Evolutionary conservation across 1,284 basidiomycete species (phyloP).

Genomic region (Ustilago cynodontis): DNA sequence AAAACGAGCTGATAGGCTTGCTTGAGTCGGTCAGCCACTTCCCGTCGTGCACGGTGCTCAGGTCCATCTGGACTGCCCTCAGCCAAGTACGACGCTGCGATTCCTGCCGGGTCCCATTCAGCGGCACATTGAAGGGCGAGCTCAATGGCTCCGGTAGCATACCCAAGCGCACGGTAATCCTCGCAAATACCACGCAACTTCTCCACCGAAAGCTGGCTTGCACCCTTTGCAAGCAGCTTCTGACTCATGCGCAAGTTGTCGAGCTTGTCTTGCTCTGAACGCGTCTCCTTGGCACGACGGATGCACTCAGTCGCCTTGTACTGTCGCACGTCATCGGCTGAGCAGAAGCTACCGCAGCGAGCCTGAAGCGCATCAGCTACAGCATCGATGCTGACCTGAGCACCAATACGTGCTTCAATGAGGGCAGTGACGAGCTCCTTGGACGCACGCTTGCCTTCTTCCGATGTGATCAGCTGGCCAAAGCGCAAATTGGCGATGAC

Average conservation of each 20-base stretch:
- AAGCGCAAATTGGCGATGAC: slow-evolving; percentile 55
- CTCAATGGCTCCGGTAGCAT: slow-evolving; percentile 86
- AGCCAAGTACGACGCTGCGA: slow-evolving; percentile 68
- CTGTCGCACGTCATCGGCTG: slow-evolving; percentile 95
- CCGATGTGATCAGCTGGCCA: slow-evolving; percentile 75
- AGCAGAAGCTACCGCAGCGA: slow-evolving; percentile 96
- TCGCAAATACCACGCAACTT: slow-evolving; percentile 85
- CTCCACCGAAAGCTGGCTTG: slow-evolving; percentile 84
- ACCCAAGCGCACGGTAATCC: slow-evolving; percentile 86
- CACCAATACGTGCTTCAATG: slow-evolving; percentile 96
- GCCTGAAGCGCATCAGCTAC: slow-evolving; percentile 94
- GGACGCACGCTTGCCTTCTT: slow-evolving; percentile 84
- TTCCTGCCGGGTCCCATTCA: slow-evolving; percentile 81
- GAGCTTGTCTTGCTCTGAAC: slow-evolving; percentile 73
- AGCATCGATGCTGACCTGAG: slow-evolving; percentile 94
- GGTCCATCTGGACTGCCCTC: slow-evolving; percentile 75
- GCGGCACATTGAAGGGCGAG: slow-evolving; percentile 87
- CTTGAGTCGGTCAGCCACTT: slow-evolving; percentile 74
- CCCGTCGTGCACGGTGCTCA: slow-evolving; percentile 75
- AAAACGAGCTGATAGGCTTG: slow-evolving; percentile 77
- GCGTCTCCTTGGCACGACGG: slow-evolving; percentile 86
- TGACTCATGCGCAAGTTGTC: slow-evolving; percentile 42
- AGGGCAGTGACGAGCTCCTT: slow-evolving; percentile 79
- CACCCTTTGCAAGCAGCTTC: slow-evolving; percentile 85
- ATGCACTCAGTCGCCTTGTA: slow-evolving; percentile 98